phyloP scores from a whole-genome alignment of 2,329 filamentous ascomycete genomes.

The Aspergillus alliaceus region DNA sequence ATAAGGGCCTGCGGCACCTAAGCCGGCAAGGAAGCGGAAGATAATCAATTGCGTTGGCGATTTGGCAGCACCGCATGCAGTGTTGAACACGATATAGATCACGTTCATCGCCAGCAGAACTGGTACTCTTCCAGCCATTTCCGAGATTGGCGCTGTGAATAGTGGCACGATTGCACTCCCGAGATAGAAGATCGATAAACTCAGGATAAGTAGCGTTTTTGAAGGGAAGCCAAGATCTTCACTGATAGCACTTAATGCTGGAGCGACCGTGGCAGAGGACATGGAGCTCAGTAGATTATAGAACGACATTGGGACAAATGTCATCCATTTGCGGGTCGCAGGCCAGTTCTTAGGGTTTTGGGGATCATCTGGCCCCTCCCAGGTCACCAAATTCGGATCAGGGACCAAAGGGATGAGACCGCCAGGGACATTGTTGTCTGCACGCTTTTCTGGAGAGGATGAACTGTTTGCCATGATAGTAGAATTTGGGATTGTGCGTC shows the following conservation, averaged over 20 bases:
- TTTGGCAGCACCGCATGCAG: conserved; percentile 51
- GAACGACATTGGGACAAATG: conserved; percentile 54
- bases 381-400: background rate
- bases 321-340: conserved; percentile 55
- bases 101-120: background rate
- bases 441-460: background rate
- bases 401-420: background rate
- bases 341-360: conserved; percentile 55
- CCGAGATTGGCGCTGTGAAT: background rate
- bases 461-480: background rate
- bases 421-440: background rate
- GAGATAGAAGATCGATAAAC: conserved; percentile 57
- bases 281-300: conserved; percentile 64
- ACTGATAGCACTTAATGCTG: conserved; percentile 52
- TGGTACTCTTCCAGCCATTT: background rate
- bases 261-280: conserved; percentile 59
- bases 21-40: background rate
- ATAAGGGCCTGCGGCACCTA: conserved; percentile 7
- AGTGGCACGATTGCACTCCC: conserved; percentile 43
- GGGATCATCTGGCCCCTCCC: conserved; percentile 43
- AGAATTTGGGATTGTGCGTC: background rate
- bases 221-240: conserved; percentile 53
- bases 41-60: background rate
- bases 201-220: conserved; percentile 44
- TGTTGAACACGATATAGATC: conserved; percentile 57